Evolutionary conservation across 2,329 filamentous ascomycete species (phyloP).

Genomic region (Chalaropsis ovoidea): DNA sequence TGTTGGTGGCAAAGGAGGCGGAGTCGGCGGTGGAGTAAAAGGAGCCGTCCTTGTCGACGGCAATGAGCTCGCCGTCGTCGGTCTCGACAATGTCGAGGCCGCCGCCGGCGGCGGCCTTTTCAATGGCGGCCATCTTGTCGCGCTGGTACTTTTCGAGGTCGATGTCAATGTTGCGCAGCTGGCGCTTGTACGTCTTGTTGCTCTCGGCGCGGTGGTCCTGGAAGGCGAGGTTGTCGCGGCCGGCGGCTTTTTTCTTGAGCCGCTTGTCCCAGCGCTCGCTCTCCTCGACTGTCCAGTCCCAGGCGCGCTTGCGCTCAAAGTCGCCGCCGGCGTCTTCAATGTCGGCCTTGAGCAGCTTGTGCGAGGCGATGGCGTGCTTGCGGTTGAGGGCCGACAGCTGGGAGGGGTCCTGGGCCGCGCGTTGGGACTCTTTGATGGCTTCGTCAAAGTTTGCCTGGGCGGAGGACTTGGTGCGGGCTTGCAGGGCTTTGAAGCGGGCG

Average conservation of each 20-base stretch:
- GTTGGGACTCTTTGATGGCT: slow-evolving; percentile 71
- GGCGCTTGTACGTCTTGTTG: slow-evolving; percentile 86
- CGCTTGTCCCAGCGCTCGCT: slow-evolving; percentile 88
- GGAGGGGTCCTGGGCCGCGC: slow-evolving; percentile 64
- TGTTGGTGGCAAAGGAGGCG: slow-evolving; percentile 70
- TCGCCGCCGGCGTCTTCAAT: slow-evolving; percentile 76
- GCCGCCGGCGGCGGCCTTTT: slow-evolving; percentile 72
- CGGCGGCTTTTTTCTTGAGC: slow-evolving; percentile 71
- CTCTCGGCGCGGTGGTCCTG: slow-evolving; percentile 80
- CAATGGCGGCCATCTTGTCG: slow-evolving; percentile 74
- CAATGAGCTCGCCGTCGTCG: slow-evolving; percentile 87
- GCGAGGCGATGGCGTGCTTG: slow-evolving; percentile 75
- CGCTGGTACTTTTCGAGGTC: slow-evolving; percentile 77
- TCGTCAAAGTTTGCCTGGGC: slow-evolving; percentile 70
- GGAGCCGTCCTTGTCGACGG: slow-evolving; percentile 78
- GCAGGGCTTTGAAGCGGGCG: slow-evolving; percentile 77
- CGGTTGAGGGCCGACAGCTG: slow-evolving; percentile 70
- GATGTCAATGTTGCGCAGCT: slow-evolving; percentile 63
- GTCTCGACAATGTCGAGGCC: slow-evolving; percentile 90
- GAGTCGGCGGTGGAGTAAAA: slow-evolving; percentile 87
- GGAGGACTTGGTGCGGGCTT: slow-evolving; percentile 66
- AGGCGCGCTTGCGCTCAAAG: slow-evolving; percentile 94
- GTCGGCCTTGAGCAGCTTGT: slow-evolving; percentile 89
- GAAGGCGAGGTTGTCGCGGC: slow-evolving; percentile 79
- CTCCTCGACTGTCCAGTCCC: slow-evolving; percentile 97